Evolutionary conservation across 148 eudicot species (phyloP).

Genomic region (Pharnaceum exiguum): DNA sequence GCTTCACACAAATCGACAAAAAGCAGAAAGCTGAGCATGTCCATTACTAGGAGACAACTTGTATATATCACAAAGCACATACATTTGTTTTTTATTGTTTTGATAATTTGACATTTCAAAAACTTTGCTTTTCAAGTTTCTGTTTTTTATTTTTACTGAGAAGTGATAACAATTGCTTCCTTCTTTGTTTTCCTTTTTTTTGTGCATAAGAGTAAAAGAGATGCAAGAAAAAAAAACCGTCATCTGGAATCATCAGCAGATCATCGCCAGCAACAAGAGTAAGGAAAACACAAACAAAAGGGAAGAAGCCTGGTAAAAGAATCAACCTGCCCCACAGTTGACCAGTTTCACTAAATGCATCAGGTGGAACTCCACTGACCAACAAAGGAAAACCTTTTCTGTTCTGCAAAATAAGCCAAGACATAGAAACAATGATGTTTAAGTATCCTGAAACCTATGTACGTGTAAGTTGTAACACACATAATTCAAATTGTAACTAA

Average conservation of each 20-base stretch:
- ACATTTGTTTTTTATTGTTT: no score
- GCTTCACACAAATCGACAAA: conserved; percentile 33
- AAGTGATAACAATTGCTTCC: no score
- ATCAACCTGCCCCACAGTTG: conserved; percentile 95
- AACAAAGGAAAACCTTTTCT: conserved; percentile 77
- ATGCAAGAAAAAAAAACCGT: no score
- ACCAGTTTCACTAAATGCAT: conserved; percentile 98
- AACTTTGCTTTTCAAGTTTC: no score
- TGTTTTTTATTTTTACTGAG: no score
- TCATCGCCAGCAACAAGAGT: neutral
- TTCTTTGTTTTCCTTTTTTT: no score
- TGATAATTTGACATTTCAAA: no score
- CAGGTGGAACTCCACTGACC: conserved; percentile 98
- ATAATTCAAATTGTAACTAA: conserved; percentile 26
- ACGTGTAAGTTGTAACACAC: neutral
- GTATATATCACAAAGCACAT: no score
- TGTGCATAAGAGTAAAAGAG: no score
- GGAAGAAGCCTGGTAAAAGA: neutral
- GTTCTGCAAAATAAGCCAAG: conserved; percentile 46
- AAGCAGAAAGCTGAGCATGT: neutral
- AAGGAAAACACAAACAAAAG: neutral
- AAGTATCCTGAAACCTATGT: neutral
- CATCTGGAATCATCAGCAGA: no score
- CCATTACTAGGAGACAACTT: no score
- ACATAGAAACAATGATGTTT: neutral